These are phyloP conservation scores for Microthyrium microscopicum DNA, from an alignment of 2,329 filamentous ascomycete genomes.

Conservation along the genomic window DNA sequence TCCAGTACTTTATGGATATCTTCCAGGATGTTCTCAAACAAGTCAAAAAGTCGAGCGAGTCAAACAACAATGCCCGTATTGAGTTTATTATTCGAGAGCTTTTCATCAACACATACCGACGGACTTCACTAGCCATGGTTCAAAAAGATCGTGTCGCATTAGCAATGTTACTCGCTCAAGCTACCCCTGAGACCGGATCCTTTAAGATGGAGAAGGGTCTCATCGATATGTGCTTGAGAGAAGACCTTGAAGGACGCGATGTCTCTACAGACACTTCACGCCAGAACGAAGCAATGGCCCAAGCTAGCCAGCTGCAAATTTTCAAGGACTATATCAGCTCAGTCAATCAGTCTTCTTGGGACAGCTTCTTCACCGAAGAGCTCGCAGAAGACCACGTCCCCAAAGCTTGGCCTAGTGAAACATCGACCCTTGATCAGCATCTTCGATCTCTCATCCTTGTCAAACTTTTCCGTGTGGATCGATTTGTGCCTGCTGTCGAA, in stretches of 20 bases:
- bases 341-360: constrained; percentile 51
- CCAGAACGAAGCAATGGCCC: constrained; percentile 50
- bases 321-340: constrained; percentile 57
- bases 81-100: constrained; percentile 84
- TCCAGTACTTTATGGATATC: constrained; percentile 96
- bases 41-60: constrained; percentile 57
- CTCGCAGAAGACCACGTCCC: constrained; percentile 75
- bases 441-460: constrained; percentile 75
- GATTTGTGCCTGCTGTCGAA: constrained; percentile 85
- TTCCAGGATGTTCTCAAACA: constrained; percentile 81
- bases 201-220: constrained; percentile 86
- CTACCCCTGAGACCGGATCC: too few relatives aligned
- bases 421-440: constrained; percentile 53
- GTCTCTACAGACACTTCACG: constrained; percentile 51
- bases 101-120: constrained; percentile 80
- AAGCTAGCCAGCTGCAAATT: constrained; percentile 50
- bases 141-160: constrained; percentile 91
- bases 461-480: constrained; percentile 88
- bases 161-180: constrained; percentile 87
- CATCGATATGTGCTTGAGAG: constrained; percentile 74
- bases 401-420: constrained; percentile 49
- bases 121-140: constrained; percentile 80
- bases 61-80: constrained; percentile 61
- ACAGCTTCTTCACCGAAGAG: constrained; percentile 70
- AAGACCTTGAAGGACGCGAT: constrained; percentile 58